Conservation (phyloP, 306 rosid species). For the Lotus japonicus region DNA sequence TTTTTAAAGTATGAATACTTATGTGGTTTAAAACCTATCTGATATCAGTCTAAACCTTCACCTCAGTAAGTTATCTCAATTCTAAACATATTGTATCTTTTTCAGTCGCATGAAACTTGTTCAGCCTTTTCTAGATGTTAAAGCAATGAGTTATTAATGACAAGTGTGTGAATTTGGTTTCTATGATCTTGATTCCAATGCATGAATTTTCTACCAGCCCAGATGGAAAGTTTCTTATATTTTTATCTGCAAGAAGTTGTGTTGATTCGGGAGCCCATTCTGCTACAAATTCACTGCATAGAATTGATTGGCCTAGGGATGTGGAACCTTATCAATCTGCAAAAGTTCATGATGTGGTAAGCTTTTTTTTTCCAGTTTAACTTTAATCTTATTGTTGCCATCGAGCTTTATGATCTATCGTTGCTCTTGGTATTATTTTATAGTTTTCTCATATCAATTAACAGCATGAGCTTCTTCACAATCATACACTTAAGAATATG, state of each 20-base stretch:
- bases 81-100: background rate
- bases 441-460: background rate
- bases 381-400: conserved; percentile 3
- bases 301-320: conserved; percentile 75
- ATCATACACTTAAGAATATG: background rate
- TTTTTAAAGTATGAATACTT: background rate
- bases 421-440: background rate
- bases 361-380: conserved; percentile 11
- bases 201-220: conserved; percentile 62
- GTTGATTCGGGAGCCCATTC: conserved; percentile 92
- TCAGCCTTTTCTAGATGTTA: background rate
- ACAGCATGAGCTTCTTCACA: background rate
- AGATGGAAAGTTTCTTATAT: conserved; percentile 77
- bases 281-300: conserved; percentile 89
- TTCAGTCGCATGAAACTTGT: background rate
- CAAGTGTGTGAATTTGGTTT: background rate
- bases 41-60: background rate
- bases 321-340: conserved; percentile 29
- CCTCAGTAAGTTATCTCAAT: background rate
- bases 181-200: conserved; percentile 4
- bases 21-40: conserved; percentile 1
- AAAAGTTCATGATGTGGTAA: conserved; percentile 69
- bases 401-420: conserved; percentile 11
- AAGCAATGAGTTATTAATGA: conserved; percentile 14
- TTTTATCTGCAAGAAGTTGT: conserved; percentile 68